Conservation (phyloP, 2,329 filamentous ascomycete species). For the Paracoccidioides lutzii region DNA sequence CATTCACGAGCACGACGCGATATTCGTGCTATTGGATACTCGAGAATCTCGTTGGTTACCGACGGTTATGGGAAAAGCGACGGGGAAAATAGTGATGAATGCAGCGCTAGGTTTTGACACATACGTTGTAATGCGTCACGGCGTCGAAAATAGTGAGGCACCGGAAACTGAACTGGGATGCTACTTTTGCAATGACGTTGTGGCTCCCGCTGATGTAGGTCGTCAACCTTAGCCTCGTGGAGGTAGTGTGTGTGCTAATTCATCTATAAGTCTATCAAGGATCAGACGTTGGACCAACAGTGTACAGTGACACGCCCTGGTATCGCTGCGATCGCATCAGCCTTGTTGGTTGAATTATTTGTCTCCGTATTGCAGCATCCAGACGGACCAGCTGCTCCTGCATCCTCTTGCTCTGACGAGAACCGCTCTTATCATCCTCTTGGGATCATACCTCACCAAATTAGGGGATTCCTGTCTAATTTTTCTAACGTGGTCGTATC, state of each 20-base stretch:
- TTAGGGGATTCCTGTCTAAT: conserved; percentile 49
- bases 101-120: conserved; percentile 93
- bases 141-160: conserved; percentile 47
- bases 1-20: conserved; percentile 73
- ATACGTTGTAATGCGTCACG: conserved; percentile 94
- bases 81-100: conserved; percentile 91
- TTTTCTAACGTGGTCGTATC: conserved; percentile 47
- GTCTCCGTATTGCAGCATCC: conserved; percentile 83
- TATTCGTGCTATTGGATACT: conserved; percentile 96
- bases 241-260: conserved; percentile 14
- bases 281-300: conserved; percentile 92
- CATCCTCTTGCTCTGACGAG: conserved; percentile 21
- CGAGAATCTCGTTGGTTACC: conserved; percentile 90
- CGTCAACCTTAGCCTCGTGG: conserved; percentile 6
- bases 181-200: conserved; percentile 98
- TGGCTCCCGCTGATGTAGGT: conserved; percentile 81
- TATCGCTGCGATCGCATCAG: conserved; percentile 82
- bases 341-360: conserved; percentile 77
- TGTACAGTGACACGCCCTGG: conserved; percentile 94
- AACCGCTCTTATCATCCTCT: conserved; percentile 33
- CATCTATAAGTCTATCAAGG: conserved; percentile 64
- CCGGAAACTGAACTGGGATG: conserved; percentile 66
- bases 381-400: conserved; percentile 31
- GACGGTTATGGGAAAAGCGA: conserved; percentile 87
- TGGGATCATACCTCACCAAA: conserved; percentile 47